A percentile compares a stretch with the other conserved stretches of the same genome.
Conservation (phyloP, 495 filamentous ascomycete species). For the Cryomyces antarcticus region DNA sequence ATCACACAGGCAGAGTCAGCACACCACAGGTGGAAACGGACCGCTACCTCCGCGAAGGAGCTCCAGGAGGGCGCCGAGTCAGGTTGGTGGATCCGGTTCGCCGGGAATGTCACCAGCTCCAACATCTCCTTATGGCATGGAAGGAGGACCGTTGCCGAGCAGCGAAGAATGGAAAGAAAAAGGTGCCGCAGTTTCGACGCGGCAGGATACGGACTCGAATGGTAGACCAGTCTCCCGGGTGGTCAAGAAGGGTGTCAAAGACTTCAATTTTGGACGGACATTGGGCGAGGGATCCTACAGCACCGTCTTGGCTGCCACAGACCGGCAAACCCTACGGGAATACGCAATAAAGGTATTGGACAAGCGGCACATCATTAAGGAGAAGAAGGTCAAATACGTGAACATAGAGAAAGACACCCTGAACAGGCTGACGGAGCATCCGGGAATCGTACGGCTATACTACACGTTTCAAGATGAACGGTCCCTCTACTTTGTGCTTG, state of each 20-base stretch:
- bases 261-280: conserved; percentile 84
- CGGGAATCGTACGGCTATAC: conserved; percentile 89
- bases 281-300: conserved; percentile 97
- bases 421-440: conserved; percentile 88
- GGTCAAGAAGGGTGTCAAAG: conserved; percentile 92
- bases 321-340: conserved; percentile 85
- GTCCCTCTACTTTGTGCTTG: conserved; percentile 90
- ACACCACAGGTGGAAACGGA: conserved; percentile 30
- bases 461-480: conserved; percentile 98
- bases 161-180: conserved; percentile 93
- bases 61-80: conserved; percentile 34
- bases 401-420: conserved; percentile 98
- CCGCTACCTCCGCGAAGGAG: conserved; percentile 38
- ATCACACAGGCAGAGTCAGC: conserved; percentile 38
- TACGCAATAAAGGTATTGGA: conserved; percentile 98
- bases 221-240: conserved; percentile 62
- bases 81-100: conserved; percentile 7
- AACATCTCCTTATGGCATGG: conserved; percentile 34
- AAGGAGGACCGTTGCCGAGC: conserved; percentile 43
- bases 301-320: conserved; percentile 84
- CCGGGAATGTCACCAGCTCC: conserved; percentile 17
- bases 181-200: conserved; percentile 61
- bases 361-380: conserved; percentile 98
- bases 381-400: conserved; percentile 99
- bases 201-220: conserved; percentile 63